Base-by-base conservation (phyloP, 768 basidiomycete species). In the Daedaleopsis nitida region DNA sequence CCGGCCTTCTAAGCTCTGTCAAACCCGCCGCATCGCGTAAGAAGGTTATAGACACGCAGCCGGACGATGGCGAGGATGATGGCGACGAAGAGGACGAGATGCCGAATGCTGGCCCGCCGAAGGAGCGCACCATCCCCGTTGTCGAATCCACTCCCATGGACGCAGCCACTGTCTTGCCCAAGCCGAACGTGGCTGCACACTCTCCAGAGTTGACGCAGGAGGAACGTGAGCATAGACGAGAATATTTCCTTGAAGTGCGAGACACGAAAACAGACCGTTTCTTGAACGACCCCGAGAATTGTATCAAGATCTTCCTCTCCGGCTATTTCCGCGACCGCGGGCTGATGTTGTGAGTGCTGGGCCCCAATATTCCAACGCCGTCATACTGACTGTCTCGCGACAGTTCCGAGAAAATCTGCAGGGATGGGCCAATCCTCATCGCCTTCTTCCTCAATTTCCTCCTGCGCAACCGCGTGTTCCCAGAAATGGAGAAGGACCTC, bases 241-340 rank as follows among this genome's bases (percentile, higher is more conserved):
- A 67, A 65, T 61, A 62, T 48, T 67, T 57, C 58, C 59, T 59
- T 14, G 68, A 72, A 39, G 59, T 57, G 38, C 68, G 69, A 32
- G 72, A 69, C 24, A 55, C 59, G 37, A 65, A 66, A 27, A 73
- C 86, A 55, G 67, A 77, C 0, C 63, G 71, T 5, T 93, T 93
- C 71, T 73, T 93, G 59, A 73, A 80, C 42, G 79, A 89, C 57
- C 88, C 91, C 0, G 88, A 85, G 64, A 72, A 70, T 10, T 72
- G 77, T 34, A 73, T 87, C 55, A 83, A 78, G 57, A 78, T 90
- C 19, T 93, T 91, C 72, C 76, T 93, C 60, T 88, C 89, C 0
- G 88, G 88, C 5, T 82, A 84, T 65, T 87, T 86, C 75, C 78
- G 83, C 38, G 81, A 85, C 56, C 83, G 84, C 58, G 91, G 91